Evolutionary conservation across 306 rosid genomes (phyloP).

Genomic region (Prunus mume): DNA sequence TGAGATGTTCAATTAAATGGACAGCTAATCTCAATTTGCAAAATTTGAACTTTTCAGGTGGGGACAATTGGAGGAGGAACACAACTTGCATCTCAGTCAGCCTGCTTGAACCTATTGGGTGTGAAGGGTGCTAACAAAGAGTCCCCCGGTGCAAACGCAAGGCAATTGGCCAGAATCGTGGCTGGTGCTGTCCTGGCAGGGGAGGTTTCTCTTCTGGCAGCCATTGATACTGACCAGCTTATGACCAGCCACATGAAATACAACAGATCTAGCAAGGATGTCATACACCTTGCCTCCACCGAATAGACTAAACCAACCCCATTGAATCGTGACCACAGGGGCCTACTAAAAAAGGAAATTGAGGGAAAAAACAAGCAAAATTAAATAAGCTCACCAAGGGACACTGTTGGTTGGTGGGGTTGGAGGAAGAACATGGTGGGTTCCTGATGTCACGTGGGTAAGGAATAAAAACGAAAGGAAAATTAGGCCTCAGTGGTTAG

Average conservation of each 20-base stretch:
- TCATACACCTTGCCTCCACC: conserved; percentile 2
- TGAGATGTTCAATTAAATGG: background rate
- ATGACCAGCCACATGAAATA: conserved; percentile 32
- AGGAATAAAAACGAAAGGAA: background rate
- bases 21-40: background rate
- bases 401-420: background rate
- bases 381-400: background rate
- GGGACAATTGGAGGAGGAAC: conserved; percentile 37
- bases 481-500: background rate
- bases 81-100: conserved; percentile 29
- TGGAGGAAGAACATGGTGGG: conserved; percentile 6
- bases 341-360: background rate
- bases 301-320: background rate
- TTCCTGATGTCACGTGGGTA: conserved; percentile 1
- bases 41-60: conserved; percentile 13
- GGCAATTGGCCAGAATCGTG: conserved; percentile 26
- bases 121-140: conserved; percentile 29
- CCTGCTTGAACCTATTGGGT: conserved; percentile 27
- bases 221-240: conserved; percentile 28
- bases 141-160: conserved; percentile 27
- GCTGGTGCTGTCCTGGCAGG: conserved; percentile 28
- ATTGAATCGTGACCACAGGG: background rate
- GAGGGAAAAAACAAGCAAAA: background rate
- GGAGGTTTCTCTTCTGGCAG: conserved; percentile 31
- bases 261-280: conserved; percentile 29